Conservation (phyloP, 768 basidiomycete species). For the Tulasnella sp. region DNA sequence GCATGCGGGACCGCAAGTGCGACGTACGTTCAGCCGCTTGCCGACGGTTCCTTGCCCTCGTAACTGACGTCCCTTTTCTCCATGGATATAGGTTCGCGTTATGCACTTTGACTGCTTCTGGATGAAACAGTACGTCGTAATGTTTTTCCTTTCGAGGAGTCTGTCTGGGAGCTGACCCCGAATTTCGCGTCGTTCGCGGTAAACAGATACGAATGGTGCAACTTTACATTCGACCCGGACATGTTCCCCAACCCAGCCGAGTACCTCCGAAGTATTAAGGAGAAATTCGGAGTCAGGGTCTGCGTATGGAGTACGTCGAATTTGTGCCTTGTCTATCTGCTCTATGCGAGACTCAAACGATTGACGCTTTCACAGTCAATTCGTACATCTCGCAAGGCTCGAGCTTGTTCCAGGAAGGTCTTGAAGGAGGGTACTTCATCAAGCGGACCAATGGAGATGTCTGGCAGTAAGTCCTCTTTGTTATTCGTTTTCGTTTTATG, state of each 20-base stretch:
- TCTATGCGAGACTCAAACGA: background rate
- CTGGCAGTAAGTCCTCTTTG: slow-evolving; percentile 30
- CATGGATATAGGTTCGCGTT: slow-evolving; percentile 42
- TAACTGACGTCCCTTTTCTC: slow-evolving; percentile 14
- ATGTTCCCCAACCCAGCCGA: slow-evolving; percentile 62
- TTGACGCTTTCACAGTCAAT: slow-evolving; percentile 33
- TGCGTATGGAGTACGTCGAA: slow-evolving; percentile 50
- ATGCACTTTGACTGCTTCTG: slow-evolving; percentile 60
- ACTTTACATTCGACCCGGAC: slow-evolving; percentile 69
- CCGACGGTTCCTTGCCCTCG: slow-evolving; percentile 8
- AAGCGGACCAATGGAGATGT: slow-evolving; percentile 53
- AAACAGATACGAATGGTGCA: slow-evolving; percentile 34
- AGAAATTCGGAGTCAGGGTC: slow-evolving; percentile 54
- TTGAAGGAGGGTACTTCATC: slow-evolving; percentile 60
- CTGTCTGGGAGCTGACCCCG: background rate
- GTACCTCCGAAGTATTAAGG: slow-evolving; percentile 42
- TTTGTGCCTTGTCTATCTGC: background rate
- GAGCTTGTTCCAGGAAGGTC: slow-evolving; percentile 60
- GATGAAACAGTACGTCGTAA: slow-evolving; percentile 22
- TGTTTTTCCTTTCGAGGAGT: background rate
- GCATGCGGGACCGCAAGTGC: slow-evolving; percentile 57
- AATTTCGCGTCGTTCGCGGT: background rate
- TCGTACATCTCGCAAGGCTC: slow-evolving; percentile 38
- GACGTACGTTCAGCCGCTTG: slow-evolving; percentile 23
- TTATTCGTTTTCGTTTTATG: background rate